A percentile compares a stretch with the other conserved stretches of the same genome.
These are phyloP conservation scores for Pythium insidiosum DNA, from an alignment of 352 stramenopile species.

Conservation along the genomic window DNA sequence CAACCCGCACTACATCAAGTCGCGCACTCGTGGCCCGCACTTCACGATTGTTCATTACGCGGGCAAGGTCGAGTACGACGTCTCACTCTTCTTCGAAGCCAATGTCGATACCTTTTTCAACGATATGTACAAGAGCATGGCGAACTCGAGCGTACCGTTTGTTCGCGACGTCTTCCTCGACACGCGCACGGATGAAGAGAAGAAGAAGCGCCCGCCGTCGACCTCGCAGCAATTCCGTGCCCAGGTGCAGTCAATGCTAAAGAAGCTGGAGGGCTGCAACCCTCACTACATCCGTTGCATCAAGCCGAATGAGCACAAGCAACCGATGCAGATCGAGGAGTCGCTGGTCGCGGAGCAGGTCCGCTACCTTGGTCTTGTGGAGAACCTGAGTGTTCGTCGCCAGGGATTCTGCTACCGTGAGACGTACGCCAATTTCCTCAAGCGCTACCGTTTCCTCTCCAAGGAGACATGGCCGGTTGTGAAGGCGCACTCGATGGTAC, in stretches of 20 bases:
- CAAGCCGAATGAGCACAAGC: constrained; percentile 87
- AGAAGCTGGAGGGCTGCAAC: constrained; percentile 81
- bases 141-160: constrained; percentile 59
- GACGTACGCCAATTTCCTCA: constrained; percentile 71
- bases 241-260: constrained; percentile 75
- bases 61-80: constrained; percentile 82
- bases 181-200: constrained; percentile 66
- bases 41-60: constrained; percentile 84
- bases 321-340: constrained; percentile 56
- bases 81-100: constrained; percentile 77
- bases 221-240: constrained; percentile 79
- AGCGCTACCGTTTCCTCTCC: constrained; percentile 83
- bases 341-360: constrained; percentile 70
- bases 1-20: constrained; percentile 73
- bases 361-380: constrained; percentile 72
- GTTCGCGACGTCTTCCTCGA: constrained; percentile 79
- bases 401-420: constrained; percentile 82
- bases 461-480: constrained; percentile 60
- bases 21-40: constrained; percentile 53
- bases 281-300: constrained; percentile 90
- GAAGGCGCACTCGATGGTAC: constrained; percentile 49
- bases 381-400: constrained; percentile 78
- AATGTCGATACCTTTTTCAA: constrained; percentile 86
- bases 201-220: constrained; percentile 77
- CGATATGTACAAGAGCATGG: constrained; percentile 67